Evolutionary conservation across 257 asterid species (phyloP).

Genomic region (Nicotiana sylvestris): DNA sequence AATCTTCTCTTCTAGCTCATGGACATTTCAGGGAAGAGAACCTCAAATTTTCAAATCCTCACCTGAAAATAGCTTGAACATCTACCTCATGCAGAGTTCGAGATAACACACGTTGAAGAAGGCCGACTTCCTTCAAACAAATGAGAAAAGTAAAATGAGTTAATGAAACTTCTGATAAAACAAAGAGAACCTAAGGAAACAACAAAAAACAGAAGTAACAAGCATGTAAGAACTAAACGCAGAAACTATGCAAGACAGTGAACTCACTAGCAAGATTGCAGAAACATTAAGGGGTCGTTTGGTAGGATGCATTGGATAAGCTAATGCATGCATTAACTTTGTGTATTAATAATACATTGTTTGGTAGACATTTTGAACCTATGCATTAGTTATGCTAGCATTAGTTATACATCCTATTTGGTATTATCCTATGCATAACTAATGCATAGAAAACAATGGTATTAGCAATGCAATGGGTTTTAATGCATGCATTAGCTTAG

Average conservation of each 20-base stretch:
- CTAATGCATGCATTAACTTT: no score
- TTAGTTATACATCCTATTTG: no score
- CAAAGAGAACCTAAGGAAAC: not conserved
- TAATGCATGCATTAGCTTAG: no score
- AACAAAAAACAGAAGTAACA: slow-evolving; percentile 1
- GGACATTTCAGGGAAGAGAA: not conserved
- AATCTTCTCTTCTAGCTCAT: not conserved
- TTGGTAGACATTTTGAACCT: no score
- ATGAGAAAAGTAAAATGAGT: slow-evolving; percentile 20
- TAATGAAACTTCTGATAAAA: not conserved
- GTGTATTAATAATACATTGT: no score
- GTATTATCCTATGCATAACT: no score
- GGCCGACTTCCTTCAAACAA: slow-evolving; percentile 77
- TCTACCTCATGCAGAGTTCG: slow-evolving; percentile 84
- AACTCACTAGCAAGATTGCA: not conserved
- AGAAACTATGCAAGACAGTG: not conserved
- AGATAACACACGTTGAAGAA: slow-evolving; percentile 79
- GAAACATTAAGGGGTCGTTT: not conserved
- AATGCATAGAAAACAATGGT: no score
- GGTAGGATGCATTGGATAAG: no score
- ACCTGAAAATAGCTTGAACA: slow-evolving; percentile 91
- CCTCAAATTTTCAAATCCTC: not conserved
- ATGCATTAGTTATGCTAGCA: no score
- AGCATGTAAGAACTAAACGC: not conserved
- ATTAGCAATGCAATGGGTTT: no score